These are phyloP conservation scores for Immersiporthe knoxdaviesiana DNA, from an alignment of 2,329 filamentous ascomycete species.

Conservation along the genomic window DNA sequence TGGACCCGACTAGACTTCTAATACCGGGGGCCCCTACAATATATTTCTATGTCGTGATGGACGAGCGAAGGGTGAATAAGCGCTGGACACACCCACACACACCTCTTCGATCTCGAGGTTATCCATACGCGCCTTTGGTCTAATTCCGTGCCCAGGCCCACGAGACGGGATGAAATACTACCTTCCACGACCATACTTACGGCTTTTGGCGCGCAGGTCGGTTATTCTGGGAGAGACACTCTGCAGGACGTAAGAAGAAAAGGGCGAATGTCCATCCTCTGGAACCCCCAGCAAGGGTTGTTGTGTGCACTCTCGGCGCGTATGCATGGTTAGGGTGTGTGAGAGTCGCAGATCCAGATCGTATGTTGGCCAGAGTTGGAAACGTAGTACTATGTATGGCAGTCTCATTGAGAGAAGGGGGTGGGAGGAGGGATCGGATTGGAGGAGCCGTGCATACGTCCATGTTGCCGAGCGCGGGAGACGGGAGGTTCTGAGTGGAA, in stretches of 20 bases:
- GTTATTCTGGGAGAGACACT: neutral
- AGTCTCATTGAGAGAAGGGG: neutral
- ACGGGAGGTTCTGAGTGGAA: neutral
- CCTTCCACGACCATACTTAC: neutral
- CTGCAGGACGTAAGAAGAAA: slow-evolving; percentile 1
- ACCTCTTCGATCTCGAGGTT: neutral
- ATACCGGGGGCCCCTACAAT: neutral
- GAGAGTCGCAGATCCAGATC: neutral
- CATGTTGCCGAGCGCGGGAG: neutral
- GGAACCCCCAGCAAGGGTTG: too few species aligned
- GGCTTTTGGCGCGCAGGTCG: neutral
- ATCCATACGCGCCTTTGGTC: slow-evolving; percentile 8
- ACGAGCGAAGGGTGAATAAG: slow-evolving; percentile 4
- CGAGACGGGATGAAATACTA: neutral
- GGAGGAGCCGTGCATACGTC: neutral
- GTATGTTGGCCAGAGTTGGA: neutral
- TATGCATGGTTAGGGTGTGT: slow-evolving; percentile 5
- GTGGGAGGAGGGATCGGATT: neutral
- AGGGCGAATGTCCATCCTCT: neutral
- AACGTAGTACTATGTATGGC: too few species aligned
- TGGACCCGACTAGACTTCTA: neutral
- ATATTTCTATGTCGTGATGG: neutral
- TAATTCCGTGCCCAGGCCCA: slow-evolving; percentile 6
- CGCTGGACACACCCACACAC: slow-evolving; percentile 1
- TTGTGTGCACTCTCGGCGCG: slow-evolving; percentile 13